Base-by-base conservation (phyloP, 805 yeast genomes). In the Starmera pachycereana region DNA sequence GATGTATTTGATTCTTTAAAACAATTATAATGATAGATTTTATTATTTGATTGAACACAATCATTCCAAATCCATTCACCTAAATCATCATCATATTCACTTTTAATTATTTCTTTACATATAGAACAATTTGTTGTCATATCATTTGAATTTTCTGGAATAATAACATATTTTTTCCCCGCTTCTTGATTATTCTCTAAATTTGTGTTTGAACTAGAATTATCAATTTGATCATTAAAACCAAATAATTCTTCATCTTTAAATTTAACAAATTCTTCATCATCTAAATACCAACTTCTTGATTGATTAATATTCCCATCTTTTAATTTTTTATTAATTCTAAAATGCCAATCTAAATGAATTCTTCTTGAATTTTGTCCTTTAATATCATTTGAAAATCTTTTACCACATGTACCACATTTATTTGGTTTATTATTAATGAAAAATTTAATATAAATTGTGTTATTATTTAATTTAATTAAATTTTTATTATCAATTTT, bases 291-390 rank as follows among this genome's bases (percentile, higher is more conserved):
- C 95, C 95, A 89, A 49, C 78, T 72, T 51, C 97, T 66, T 33
- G 85, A 79, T 55, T 84, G 89, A 35, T 81, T 78, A 33, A 54
- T 47, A 25, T 57, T 54, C 27, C 73, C 72, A 41, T 69, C 72
- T 35, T 76, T 74, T 37, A 84, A 66, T 51, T 82, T 79, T 56
- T 85, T 86, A 59, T 87, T 90, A 35, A 86, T 82, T 51, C 97
- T 74, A 66, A 87, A 88, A 65, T 90, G 97, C 97, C 97, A 90
- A 60, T 90, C 98, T 48, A 87, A 64, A 61, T 92, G 98, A 13
- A 74, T 68, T 38, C 79, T 74, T 43, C 73, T 72, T 37, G 62
- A 61, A 6, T 60, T 60, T 32, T 60, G 62, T 12, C 87, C 94
- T 37, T 68, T 72, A 3, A 60, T 63, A 30, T 78, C 74, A 39